Evolutionary conservation across 1,284 basidiomycete species (phyloP), one percentile per base, ranked within the genome.

Genomic region (Ustilago tritici): DNA sequence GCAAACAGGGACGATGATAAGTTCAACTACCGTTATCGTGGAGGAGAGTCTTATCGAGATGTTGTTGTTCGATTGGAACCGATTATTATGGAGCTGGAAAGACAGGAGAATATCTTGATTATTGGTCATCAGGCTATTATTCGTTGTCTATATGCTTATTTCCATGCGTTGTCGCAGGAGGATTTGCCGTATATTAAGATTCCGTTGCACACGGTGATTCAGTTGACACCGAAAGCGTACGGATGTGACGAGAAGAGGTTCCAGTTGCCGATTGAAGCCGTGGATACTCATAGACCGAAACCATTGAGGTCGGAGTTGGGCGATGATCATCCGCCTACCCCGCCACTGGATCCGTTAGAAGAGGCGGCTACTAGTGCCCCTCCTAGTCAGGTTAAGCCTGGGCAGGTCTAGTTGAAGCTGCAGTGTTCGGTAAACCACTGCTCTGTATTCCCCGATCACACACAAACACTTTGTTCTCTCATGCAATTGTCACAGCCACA

Each of bases 1-100:
- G 95, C 95, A n/a, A 95, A 94, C 84, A 91, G 97, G 32, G 97
- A 99, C 84, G 95, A 99, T 57, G 97, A 99, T 89, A 99, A 99
- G 87, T 99, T 98, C 88, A 99, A 99, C 88, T 99, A 99, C 86
- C 91, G 97, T 31, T 98, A 98, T 87, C 79, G 87, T 87, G 92
- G 91, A 19, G 96, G 97, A 61, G 97, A 98, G 86, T 95, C 94
- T 5, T 98, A 98, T 86, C 91, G 95, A 31, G 95, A 98, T 85
- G 87, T 88, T 8, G 95, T 98, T n/a, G 91, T 95, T 7, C 91
- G 96, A 35, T 89, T 99, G 32, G 97, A 99, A 86, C 97, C 97
- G 14, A 93, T 98, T 61, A 98, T 99, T 81, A 98, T 99, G 94
- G 97, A 99, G 87, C 90, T 99, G 19, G 97, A 99, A 87, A 89